Evolutionary conservation across 306 rosid genomes (phyloP), one percentile per base, ranked within the genome.

Genomic region (Chamaecrista fasciculata): DNA sequence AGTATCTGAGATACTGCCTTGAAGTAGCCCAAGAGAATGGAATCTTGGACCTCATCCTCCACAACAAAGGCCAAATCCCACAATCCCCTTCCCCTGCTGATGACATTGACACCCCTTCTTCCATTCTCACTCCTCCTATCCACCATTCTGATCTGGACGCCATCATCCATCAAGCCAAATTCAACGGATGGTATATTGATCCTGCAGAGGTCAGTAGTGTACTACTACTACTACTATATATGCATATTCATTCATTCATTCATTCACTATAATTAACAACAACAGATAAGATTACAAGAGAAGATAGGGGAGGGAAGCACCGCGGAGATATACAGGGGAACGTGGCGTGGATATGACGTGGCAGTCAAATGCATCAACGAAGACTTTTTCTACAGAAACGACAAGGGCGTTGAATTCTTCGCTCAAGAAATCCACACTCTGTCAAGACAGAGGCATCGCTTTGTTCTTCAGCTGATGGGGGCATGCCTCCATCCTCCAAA

Each of bases 11-110:
- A 63, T 72, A 80, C 46, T 88, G 94, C 69, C 90, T 93, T 50
- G 87, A 90, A 62, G 56, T 80, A 59, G 98, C 97, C 57, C 97
- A 90, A 46, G 86, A 93, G 37, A 85, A 83, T 73, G 96, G 96
- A 11, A 81, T 86, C 53, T 60, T 93, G 80, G 79, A 62, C 56
- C 76, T 12, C 63, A 77, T 82, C 29, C 1, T 48, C 59, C 74
- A 69, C 29, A 29, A 60, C 34, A 77, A 69, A 19, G 80, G 31
- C 19, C 64, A 69, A 51, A 24, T 37, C n/a, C 79, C 67, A 65
- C 79, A 49, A 19, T 76, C 82, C 52, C 67, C 85, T 28, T 46
- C 33, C 4, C 40, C 83, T 36, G 2, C 25, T 0, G 2, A 2
- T 29, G 34, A 29, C n/a, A n/a, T n/a, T 29, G 6, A 6, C 40